phyloP scores from a whole-genome alignment of 2,329 filamentous ascomycete genomes.

The Aspergillus sp. region DNA sequence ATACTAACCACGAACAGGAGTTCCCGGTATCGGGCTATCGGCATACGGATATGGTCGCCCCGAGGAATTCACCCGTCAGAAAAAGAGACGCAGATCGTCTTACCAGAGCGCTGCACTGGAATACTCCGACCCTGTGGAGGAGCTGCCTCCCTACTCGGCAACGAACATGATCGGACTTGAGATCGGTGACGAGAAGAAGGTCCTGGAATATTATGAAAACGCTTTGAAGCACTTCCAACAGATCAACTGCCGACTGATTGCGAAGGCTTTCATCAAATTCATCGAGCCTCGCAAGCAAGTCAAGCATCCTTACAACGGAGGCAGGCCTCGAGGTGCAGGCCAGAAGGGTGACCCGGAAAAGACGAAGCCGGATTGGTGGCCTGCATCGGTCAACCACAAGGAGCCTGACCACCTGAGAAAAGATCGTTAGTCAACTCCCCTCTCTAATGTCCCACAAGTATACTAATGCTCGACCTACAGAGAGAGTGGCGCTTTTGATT shows the following conservation, averaged over 20 bases:
- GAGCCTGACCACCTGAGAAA: conserved; percentile 51
- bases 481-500: conserved; percentile 38
- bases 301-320: conserved; percentile 50
- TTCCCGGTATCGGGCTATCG: conserved; percentile 18
- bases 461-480: conserved; percentile 20
- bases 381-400: conserved; percentile 45
- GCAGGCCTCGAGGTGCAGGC: conserved; percentile 34
- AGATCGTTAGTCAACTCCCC: conserved; percentile 34
- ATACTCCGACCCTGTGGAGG: conserved; percentile 26
- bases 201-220: conserved; percentile 41
- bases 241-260: conserved; percentile 45
- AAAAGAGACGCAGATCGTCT: conserved; percentile 30
- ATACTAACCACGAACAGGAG: conserved; percentile 3
- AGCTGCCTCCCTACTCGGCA: conserved; percentile 17
- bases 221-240: conserved; percentile 47
- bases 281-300: conserved; percentile 51
- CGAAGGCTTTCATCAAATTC: conserved; percentile 48
- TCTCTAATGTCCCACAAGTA: too few species aligned
- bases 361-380: conserved; percentile 49
- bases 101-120: conserved; percentile 15
- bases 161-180: conserved; percentile 31
- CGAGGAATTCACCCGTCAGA: conserved; percentile 22
- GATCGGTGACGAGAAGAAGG: conserved; percentile 40
- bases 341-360: conserved; percentile 43
- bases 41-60: conserved; percentile 15